Conservation (phyloP, 208 protist species). For the Herpetomonas tarakana region DNA sequence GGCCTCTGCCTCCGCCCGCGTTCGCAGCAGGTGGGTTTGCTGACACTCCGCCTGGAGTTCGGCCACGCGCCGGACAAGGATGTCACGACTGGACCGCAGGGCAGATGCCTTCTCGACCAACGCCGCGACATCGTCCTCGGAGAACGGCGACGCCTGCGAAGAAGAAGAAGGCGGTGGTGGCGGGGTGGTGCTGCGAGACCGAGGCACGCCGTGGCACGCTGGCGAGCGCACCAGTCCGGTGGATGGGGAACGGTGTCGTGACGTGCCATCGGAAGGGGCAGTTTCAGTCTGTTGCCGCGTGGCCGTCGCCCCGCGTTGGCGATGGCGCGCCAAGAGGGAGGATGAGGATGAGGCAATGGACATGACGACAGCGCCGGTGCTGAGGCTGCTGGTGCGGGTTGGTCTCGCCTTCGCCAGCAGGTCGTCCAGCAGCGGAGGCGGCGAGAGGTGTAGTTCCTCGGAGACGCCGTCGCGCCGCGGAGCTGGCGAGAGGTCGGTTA, state of each 20-base stretch:
- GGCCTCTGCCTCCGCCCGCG: neutral
- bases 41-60: constrained; percentile 3
- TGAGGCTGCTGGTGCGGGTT: neutral
- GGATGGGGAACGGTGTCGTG: neutral
- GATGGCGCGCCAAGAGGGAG: too few relatives aligned
- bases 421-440: too few relatives aligned
- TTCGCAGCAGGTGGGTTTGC: neutral
- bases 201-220: neutral
- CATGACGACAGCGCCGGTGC: constrained; percentile 1
- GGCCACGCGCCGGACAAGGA: neutral
- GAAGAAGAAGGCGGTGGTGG: neutral
- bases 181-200: neutral
- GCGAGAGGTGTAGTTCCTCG: too few relatives aligned
- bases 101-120: constrained; percentile 10
- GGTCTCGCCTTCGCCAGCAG: neutral
- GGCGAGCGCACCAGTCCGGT: neutral
- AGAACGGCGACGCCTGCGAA: constrained; percentile 1
- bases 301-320: too few relatives aligned
- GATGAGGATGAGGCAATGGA: neutral
- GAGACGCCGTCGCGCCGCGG: too few relatives aligned
- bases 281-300: too few relatives aligned
- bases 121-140: constrained; percentile 15
- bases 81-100: neutral
- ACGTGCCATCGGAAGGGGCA: too few relatives aligned
- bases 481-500: too few relatives aligned